phyloP scores from a whole-genome alignment of 805 yeast genomes.

The Yarrowia porcina region DNA sequence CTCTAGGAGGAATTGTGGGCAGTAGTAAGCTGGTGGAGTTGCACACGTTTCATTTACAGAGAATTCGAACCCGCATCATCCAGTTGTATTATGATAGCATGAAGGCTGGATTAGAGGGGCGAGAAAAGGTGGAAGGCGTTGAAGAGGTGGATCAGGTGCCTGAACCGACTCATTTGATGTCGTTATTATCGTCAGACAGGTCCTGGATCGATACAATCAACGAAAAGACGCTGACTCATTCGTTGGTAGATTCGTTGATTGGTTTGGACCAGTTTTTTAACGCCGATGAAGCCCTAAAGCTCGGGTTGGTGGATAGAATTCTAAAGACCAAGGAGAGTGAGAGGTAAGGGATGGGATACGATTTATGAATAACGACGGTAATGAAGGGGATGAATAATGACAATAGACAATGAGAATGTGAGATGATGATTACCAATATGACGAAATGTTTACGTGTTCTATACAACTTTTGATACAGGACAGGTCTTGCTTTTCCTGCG shows the following conservation, averaged over 20 bases:
- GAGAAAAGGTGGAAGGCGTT: neutral
- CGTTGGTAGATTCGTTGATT: neutral
- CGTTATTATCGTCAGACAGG: neutral
- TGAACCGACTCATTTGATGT: neutral
- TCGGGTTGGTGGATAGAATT: constrained; percentile 6
- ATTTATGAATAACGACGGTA: no score
- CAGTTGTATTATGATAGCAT: constrained; percentile 12
- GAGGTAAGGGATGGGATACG: neutral
- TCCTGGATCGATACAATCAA: constrained; percentile 3
- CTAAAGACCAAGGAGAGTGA: neutral
- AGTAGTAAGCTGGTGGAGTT: constrained; percentile 16
- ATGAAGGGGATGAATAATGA: no score
- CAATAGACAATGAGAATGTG: no score
- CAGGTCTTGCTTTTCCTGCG: no score
- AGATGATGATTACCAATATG: no score
- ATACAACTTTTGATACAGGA: no score
- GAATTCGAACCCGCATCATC: neutral
- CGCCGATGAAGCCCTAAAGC: constrained; percentile 4
- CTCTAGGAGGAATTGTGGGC: constrained; percentile 18
- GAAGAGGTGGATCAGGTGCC: neutral
- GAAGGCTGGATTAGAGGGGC: neutral
- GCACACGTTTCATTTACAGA: constrained; percentile 5
- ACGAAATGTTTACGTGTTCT: no score
- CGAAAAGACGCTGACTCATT: neutral
- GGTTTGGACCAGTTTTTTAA: constrained; percentile 15